Evolutionary conservation across 169 alveolate genomes (phyloP).

Genomic region (Cryptosporidium canis): DNA sequence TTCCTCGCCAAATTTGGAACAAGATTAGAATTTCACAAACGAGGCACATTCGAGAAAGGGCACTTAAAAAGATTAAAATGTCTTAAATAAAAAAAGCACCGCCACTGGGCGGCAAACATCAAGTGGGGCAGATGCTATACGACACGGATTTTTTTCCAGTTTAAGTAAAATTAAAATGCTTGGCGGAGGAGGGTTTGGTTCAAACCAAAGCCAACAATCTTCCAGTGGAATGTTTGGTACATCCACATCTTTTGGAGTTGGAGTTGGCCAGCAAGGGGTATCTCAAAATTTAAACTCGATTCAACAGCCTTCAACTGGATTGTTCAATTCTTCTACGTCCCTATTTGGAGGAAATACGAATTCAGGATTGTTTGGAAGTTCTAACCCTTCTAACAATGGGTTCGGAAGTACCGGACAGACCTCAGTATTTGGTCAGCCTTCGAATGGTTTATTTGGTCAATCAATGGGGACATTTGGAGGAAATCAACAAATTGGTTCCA

Average conservation of each 20-base stretch:
- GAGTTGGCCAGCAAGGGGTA: constrained; percentile 65
- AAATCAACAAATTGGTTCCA: constrained; percentile 17
- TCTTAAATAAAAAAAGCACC: background rate
- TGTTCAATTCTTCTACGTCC: constrained; percentile 51
- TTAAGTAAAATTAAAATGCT: constrained; percentile 24
- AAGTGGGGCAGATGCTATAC: constrained; percentile 64
- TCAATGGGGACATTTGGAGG: constrained; percentile 64
- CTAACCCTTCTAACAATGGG: constrained; percentile 5
- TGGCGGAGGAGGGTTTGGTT: constrained; percentile 70
- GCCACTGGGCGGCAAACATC: constrained; percentile 44
- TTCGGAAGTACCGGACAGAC: constrained; percentile 19
- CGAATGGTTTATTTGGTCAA: constrained; percentile 62
- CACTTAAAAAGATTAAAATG: constrained; percentile 19
- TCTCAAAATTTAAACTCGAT: constrained; percentile 13
- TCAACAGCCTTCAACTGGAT: constrained; percentile 16
- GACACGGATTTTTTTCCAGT: constrained; percentile 14
- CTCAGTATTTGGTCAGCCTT: constrained; percentile 52
- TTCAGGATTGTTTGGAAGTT: constrained; percentile 41
- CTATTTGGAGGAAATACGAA: constrained; percentile 35
- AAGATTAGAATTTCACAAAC: constrained; percentile 26
- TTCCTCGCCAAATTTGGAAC: constrained; percentile 54
- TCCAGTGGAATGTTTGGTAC: constrained; percentile 67
- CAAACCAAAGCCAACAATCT: constrained; percentile 55
- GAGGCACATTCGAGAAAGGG: constrained; percentile 44
- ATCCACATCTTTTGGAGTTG: constrained; percentile 48